Percentiles rank a stretch among this genome's conserved stretches.
Conservation (phyloP, 805 yeast species). For the Candida maris region DNA sequence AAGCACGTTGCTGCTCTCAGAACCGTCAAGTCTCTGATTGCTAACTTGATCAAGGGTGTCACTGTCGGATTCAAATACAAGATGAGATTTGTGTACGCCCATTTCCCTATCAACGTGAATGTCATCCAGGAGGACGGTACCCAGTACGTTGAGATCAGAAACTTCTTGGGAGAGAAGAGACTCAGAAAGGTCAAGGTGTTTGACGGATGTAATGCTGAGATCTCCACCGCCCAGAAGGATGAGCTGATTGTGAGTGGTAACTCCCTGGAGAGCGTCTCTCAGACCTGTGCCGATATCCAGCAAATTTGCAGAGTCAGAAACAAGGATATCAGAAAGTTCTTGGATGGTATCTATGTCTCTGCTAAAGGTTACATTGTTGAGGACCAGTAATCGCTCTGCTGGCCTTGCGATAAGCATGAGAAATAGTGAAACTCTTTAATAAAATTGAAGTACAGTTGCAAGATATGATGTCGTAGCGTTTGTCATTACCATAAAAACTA, state of each 20-base stretch:
- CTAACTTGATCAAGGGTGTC: conserved; percentile 97
- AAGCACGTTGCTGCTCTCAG: conserved; percentile 99
- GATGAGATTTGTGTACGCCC: conserved; percentile 99
- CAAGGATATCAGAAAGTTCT: conserved; percentile 99
- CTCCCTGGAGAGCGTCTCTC: conserved; percentile 97
- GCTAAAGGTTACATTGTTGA: conserved; percentile 86
- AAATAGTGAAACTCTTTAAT: conserved; percentile 1
- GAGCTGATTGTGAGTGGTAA: conserved; percentile 91
- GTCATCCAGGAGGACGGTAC: conserved; percentile 73
- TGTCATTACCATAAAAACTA: too few species aligned
- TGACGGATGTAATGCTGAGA: conserved; percentile 85
- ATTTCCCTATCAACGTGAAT: conserved; percentile 99
- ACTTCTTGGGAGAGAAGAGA: conserved; percentile 99
- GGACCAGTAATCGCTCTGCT: conserved; percentile 14
- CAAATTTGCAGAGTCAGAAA: conserved; percentile 98
- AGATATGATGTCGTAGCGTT: too few species aligned
- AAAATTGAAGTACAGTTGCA: background rate
- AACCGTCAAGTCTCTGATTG: conserved; percentile 93
- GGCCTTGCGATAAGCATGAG: conserved; percentile 1
- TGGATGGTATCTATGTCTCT: conserved; percentile 99
- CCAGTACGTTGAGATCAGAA: conserved; percentile 90
- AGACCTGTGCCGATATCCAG: conserved; percentile 97
- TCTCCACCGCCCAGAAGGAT: conserved; percentile 85
- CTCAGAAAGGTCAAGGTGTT: conserved; percentile 83
- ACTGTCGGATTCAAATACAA: conserved; percentile 99